A percentile compares a stretch with the other conserved stretches of the same genome.
Conservation (phyloP, 148 eudicot genomes). For the Rhododendron ovatum region DNA sequence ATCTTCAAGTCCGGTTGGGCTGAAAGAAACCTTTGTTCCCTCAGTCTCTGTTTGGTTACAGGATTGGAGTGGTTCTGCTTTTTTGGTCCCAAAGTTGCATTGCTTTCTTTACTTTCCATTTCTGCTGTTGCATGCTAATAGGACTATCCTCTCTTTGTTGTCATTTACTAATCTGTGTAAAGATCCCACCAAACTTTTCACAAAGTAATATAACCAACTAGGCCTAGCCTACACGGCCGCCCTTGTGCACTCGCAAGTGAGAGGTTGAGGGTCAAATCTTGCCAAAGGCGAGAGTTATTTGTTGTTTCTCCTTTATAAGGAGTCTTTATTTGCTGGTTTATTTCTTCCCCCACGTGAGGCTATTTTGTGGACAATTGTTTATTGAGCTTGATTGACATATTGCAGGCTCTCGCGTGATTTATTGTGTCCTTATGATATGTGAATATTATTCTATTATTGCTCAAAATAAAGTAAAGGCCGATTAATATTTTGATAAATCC, state of each 20-base stretch:
- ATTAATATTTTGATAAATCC: background rate
- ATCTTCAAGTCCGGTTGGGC: conserved; percentile 32
- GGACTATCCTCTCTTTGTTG: background rate
- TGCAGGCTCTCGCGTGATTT: background rate
- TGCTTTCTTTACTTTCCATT: background rate
- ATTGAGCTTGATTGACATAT: background rate
- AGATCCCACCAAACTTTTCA: background rate
- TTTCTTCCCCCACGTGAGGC: background rate
- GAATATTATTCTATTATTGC: background rate
- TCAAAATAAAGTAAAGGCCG: background rate
- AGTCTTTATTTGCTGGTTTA: background rate
- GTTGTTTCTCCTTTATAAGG: background rate
- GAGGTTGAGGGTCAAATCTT: background rate
- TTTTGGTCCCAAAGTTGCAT: background rate
- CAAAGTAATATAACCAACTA: background rate
- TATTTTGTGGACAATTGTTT: background rate
- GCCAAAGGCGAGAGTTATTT: background rate
- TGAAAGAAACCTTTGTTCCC: conserved; percentile 31
- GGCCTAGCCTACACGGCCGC: background rate
- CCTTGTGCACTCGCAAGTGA: background rate
- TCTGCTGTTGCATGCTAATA: background rate
- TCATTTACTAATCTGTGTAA: background rate
- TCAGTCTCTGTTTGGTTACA: conserved; percentile 21
- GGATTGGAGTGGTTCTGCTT: conserved; percentile 15
- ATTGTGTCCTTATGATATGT: background rate